Evolutionary conservation across 306 rosid species (phyloP), one percentile per base, ranked within the genome.

Genomic region (Astragalus glycyphyllos): DNA sequence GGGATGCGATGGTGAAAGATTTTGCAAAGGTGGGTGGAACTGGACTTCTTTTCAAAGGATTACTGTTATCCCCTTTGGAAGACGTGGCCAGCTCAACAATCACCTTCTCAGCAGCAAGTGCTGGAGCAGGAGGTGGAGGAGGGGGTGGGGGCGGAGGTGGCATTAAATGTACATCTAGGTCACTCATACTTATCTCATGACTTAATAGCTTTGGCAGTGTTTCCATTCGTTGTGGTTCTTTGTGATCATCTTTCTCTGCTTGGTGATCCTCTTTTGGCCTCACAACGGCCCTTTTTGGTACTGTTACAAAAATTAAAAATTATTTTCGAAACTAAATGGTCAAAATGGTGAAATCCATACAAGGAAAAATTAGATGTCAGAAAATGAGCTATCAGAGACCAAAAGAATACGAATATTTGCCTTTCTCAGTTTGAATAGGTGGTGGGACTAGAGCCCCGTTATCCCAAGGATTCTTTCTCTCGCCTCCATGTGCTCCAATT

Each of bases 1-100:
- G 98, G 59, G 82, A 81, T 12, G 97, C 98, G 81, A 93, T 79
- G 61, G 89, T 80, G 89, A 85, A 93, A 64, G 84, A 79, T 84
- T 85, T 88, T 0, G 96, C 92, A 74, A 72, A 72, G 70, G 84
- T 81, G 17, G 81, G 65, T 32, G 48, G 81, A 34, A 35, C 41
- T 8, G 15, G 70, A 65, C 14, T 51, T 73, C 56, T 88, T 63
- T 71, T 58, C 72, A 84, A 71, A 80, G 85, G 91, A 73, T 77
- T 85, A 63, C 8, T 67, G 46, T 77, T 47, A 20, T 64, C 62
- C 53, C 69, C 83, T 77, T 73, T 73, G 29, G 42, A 50, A 23
- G 83, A 81, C 61, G 79, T 53, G 58, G 44, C 42, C 46, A 90
- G 92, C 77, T 90, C 84, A 4, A 81, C 84, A 74, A 80, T 80